phyloP scores from a whole-genome alignment of 164 flowering plant species.

The Warburgia ugandensis region DNA sequence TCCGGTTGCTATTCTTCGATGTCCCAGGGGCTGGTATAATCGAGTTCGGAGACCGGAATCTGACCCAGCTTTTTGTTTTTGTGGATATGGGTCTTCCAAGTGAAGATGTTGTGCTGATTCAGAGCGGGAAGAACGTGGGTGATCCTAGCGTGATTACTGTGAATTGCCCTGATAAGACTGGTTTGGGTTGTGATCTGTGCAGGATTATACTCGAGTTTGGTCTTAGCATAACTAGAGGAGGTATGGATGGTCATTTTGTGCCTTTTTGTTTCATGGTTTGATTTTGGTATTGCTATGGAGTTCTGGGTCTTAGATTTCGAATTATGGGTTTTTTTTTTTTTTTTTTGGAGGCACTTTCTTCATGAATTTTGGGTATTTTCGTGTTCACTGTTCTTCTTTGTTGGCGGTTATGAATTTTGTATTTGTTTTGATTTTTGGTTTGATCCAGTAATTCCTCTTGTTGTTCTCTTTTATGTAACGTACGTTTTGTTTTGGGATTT shows the following conservation, averaged over 20 bases:
- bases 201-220: conserved; percentile 70
- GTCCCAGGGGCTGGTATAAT: neutral
- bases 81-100: conserved; percentile 32
- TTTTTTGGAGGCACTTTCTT: neutral
- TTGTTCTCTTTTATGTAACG: too few relatives aligned
- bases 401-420: neutral
- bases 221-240: conserved; percentile 66
- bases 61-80: neutral
- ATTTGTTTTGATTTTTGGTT: too few relatives aligned
- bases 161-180: conserved; percentile 76
- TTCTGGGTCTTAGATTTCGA: too few relatives aligned
- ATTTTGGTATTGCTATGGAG: too few relatives aligned
- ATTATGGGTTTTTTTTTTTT: neutral
- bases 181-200: conserved; percentile 78
- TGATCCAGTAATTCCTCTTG: too few relatives aligned
- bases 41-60: too few relatives aligned
- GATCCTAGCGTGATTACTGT: conserved; percentile 69
- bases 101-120: conserved; percentile 66
- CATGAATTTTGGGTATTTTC: neutral
- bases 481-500: too few relatives aligned
- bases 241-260: too few relatives aligned
- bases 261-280: too few relatives aligned
- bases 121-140: conserved; percentile 38
- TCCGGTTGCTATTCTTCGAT: neutral
- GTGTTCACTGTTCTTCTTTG: neutral